phyloP scores from a whole-genome alignment of 805 yeast genomes.

The Saccharomycopsis schoenii region DNA sequence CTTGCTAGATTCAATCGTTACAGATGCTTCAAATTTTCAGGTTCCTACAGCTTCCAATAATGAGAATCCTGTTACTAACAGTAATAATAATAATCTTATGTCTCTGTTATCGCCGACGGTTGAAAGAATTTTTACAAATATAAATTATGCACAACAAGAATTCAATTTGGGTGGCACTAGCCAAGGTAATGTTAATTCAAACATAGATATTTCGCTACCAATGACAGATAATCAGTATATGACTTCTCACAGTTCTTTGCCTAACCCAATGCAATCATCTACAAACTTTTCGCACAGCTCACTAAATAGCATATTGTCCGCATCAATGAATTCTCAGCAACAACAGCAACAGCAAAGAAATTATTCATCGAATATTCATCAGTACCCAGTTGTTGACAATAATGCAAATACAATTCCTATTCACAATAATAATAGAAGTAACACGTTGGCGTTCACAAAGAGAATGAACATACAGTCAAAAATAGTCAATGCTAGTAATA shows the following conservation, averaged over 20 bases:
- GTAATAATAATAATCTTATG: not conserved
- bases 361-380: not conserved
- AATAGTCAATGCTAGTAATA: not conserved
- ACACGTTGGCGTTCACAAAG: not conserved
- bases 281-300: not conserved
- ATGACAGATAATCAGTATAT: not conserved
- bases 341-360: not conserved
- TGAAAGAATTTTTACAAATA: not conserved
- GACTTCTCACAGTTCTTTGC: not conserved
- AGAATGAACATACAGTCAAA: not conserved
- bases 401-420: not conserved
- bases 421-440: not conserved
- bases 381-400: not conserved
- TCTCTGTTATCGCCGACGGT: not conserved
- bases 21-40: not conserved
- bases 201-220: not conserved
- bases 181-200: not conserved
- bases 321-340: not conserved
- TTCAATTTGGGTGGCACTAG: not conserved
- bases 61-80: not conserved
- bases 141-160: not conserved
- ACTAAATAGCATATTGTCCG: not conserved
- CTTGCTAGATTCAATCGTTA: not conserved
- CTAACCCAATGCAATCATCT: not conserved
- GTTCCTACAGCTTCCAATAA: not conserved